Base-by-base conservation (phyloP, 495 filamentous ascomycete species). In the Penicillium bovifimosum region DNA sequence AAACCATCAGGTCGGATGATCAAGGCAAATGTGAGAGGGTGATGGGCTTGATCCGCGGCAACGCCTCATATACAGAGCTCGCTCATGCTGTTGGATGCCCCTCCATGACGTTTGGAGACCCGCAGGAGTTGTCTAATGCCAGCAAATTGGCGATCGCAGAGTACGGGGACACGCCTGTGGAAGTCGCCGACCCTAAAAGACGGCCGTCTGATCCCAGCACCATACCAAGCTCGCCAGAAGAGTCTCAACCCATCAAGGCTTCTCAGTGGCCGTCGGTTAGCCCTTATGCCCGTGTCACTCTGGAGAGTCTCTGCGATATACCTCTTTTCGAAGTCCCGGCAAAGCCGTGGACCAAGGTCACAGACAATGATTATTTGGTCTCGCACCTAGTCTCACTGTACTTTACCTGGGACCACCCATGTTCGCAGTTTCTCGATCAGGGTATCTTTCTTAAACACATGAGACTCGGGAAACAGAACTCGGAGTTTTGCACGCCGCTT, bases 371-470 rank as follows among this genome's bases (percentile, higher is more conserved):
- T 47, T 66, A 66, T 4, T 56, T 80, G 35, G 75, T 79, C 6
- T 78, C 76, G 14, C 68, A 73, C 52, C 61, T 79, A 8, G 56
- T 80, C 0, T 75, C 73, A 3, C 49, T 73, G 5, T 80, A 74
- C 43, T 74, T 80, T 54, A 69, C 69, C 24, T 75, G 71, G 71
- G 67, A 73, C 40, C 70, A 75, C 46, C 70, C 71, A 26, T 61
- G 65, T 31, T 59, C 59, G 29, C 70, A 72, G 28, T 53, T 71
- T 11, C 42, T 75, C 47, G 71, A 75, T 35, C 69, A 68, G 50
- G 40, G 50, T 0, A 47, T 61, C 38, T 73, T 75, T 33, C 47
- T 75, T 41, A 53, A 55, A 7, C 60, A 71, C 34, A 73, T 73
- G 66, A 54, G 16, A 9, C 26, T 44, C 6, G 58, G 54, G 9